Conservation (phyloP, 208 protist species). For the Strigomonas culicis region DNA sequence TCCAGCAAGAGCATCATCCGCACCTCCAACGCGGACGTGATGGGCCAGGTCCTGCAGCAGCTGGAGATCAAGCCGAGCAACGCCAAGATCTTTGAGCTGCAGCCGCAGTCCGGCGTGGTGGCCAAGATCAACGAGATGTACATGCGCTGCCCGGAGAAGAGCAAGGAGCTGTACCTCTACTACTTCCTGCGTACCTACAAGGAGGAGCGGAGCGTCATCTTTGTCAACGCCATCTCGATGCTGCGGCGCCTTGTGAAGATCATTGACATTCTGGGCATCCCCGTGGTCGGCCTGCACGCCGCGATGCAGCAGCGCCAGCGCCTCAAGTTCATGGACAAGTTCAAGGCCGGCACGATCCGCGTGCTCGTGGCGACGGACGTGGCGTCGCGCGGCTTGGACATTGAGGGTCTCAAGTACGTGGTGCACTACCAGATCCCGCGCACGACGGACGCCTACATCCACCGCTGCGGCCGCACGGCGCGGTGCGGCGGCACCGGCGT, state of each 20-base stretch:
- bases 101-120: conserved; percentile 60
- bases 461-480: conserved; percentile 96
- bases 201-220: conserved; percentile 91
- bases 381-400: conserved; percentile 93
- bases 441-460: conserved; percentile 95
- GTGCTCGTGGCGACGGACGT: conserved; percentile 93
- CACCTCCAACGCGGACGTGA: conserved; percentile 75
- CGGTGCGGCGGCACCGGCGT: conserved; percentile 84
- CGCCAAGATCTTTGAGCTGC: conserved; percentile 85
- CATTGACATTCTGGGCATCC: conserved; percentile 83
- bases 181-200: conserved; percentile 91
- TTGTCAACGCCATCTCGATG: conserved; percentile 93
- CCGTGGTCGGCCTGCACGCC: conserved; percentile 90
- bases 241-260: conserved; percentile 92
- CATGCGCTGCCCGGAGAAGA: conserved; percentile 90
- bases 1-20: conserved; percentile 75
- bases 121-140: conserved; percentile 87
- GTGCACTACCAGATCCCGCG: conserved; percentile 97
- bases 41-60: conserved; percentile 63
- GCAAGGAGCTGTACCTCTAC: conserved; percentile 95
- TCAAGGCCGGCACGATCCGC: conserved; percentile 56
- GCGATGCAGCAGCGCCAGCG: conserved; percentile 97
- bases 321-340: conserved; percentile 97
- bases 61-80: conserved; percentile 68
- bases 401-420: conserved; percentile 94